Base-by-base conservation (phyloP, 2,329 filamentous ascomycete species). In the Alternaria panax region DNA sequence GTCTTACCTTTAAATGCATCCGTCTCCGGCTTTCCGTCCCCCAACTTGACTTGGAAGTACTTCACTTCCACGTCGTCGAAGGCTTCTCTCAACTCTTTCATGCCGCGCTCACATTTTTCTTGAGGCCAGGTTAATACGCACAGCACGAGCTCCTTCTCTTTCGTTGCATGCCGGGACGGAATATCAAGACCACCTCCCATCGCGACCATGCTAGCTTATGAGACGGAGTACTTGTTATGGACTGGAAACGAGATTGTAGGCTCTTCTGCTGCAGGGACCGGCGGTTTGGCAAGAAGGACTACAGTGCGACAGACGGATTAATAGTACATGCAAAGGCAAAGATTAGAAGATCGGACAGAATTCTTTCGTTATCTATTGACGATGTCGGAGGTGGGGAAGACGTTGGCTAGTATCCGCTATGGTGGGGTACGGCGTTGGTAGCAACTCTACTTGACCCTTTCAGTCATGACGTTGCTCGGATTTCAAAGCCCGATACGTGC, bases 161-260 rank as follows among this genome's bases (percentile, higher is more conserved):
- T 63, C 46, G 75, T 55, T 76, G 72, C 59, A 79, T 41, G 22
- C 38, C 54, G 59, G 14, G 57, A 51, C 18, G 73, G 71, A 22
- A 62, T 38, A 47, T 71, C 72, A 51, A 74, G 67, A 52, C 79
- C 81, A 58, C 81, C 82, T 20, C 82, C 82, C 82, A 85, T 84
- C 47, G 63, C 76, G 57, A 68, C 65, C 71, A 74, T 75, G 25
- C 51, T 57, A 41, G 41, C 41, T 36, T 20, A 41, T 1, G 4
- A 34, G 24, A 18, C 16, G 5, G 18, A 34, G n/a, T 32, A 28
- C 2, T 3, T 24, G 32, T 22, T 36, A 14, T 25, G 28, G 2
- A 28, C 9, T 28, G 16, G 41, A 27, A 11, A 12, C n/a, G 42
- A 18, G 42, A 28, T 18, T 5, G 42, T 45, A 9, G 41, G 4